phyloP scores from a whole-genome alignment of 768 basidiomycete species.

The Naematelia encephala region DNA sequence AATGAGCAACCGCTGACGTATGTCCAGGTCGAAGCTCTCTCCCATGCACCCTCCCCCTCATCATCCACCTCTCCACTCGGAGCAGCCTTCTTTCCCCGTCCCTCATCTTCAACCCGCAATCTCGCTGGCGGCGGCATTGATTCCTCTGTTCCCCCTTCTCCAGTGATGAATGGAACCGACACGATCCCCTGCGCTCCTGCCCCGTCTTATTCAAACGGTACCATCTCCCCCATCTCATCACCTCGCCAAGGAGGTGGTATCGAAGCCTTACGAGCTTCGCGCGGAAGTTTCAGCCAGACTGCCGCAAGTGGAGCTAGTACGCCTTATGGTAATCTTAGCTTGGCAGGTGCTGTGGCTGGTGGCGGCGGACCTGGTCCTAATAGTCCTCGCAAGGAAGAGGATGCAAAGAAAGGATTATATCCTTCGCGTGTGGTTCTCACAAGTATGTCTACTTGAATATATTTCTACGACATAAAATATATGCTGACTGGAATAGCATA shows the following conservation, averaged over 20 bases:
- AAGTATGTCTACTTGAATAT: conserved; percentile 57
- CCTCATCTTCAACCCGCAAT: conserved; percentile 3
- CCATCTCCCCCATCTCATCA: conserved; percentile 2
- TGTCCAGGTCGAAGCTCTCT: conserved; percentile 18
- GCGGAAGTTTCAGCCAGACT: conserved; percentile 10
- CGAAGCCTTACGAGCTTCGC: conserved; percentile 17
- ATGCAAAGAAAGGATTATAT: conserved; percentile 56
- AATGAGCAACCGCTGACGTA: background rate
- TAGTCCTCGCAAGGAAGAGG: conserved; percentile 10
- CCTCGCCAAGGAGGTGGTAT: conserved; percentile 25
- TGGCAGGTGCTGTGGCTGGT: conserved; percentile 23
- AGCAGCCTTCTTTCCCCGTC: conserved; percentile 13
- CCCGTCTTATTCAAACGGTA: conserved; percentile 5
- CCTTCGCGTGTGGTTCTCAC: conserved; percentile 78
- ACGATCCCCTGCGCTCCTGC: conserved; percentile 20
- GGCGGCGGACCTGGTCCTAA: conserved; percentile 25
- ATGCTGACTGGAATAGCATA: conserved; percentile 57
- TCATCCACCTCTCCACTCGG: conserved; percentile 10
- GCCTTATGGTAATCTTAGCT: conserved; percentile 30
- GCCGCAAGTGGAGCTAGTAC: conserved; percentile 15
- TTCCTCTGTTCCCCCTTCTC: conserved; percentile 13
- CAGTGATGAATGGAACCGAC: conserved; percentile 15
- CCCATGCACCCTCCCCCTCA: conserved; percentile 6
- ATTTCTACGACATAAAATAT: background rate
- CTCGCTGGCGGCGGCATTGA: conserved; percentile 10